Conservation (phyloP, 345 rosid species). For the Hypericum androsaemum region DNA sequence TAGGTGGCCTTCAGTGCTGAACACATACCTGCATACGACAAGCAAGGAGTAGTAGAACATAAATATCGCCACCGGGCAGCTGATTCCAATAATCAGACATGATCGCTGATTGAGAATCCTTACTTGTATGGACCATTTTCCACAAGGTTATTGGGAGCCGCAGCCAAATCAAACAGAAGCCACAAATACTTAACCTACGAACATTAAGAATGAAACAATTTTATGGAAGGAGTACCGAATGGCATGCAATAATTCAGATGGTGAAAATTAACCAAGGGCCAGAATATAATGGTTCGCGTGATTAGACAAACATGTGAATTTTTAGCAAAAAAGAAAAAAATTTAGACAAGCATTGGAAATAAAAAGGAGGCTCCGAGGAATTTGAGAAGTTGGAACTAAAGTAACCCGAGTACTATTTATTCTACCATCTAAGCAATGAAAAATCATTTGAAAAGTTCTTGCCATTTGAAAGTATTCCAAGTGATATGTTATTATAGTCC, state of each 20-base stretch:
- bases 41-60: conserved; percentile 1
- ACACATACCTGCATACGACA: conserved; percentile 48
- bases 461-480: no score
- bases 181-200: conserved; percentile 84
- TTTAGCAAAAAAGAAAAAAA: no score
- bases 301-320: no score
- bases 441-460: no score
- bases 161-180: conserved; percentile 96
- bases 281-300: no score
- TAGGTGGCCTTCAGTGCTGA: conserved; percentile 92
- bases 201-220: neutral
- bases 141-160: conserved; percentile 77
- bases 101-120: conserved; percentile 15
- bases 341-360: no score
- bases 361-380: no score
- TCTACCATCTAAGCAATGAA: no score
- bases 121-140: conserved; percentile 99
- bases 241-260: conserved; percentile 6
- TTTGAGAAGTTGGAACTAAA: no score
- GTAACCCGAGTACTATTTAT: no score
- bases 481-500: no score
- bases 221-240: no score
- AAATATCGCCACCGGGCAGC: neutral
- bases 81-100: neutral
- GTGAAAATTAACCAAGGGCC: neutral